These are phyloP conservation scores for Marvania coccoides DNA, from an alignment of 139 green algal species.

Conservation along the genomic window DNA sequence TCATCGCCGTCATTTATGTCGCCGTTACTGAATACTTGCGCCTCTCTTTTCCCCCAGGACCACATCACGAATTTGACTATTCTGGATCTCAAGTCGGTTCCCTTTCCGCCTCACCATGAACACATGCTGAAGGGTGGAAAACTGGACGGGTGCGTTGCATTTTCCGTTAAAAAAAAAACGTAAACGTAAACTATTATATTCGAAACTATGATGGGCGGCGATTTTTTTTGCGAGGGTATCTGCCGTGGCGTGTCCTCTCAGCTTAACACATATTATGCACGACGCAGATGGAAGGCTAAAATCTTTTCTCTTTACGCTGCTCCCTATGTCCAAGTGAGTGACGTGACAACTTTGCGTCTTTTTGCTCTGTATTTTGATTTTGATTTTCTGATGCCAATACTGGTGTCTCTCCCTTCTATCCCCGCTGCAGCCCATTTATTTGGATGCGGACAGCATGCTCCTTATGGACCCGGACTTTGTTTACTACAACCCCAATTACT, in stretches of 20 bases:
- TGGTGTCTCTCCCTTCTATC: background rate
- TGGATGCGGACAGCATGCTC: background rate
- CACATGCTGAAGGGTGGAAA: background rate
- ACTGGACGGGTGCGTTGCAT: no score
- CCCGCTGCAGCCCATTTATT: background rate
- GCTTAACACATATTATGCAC: background rate
- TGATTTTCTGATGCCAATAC: no score
- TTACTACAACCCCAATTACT: no score
- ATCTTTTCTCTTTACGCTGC: background rate
- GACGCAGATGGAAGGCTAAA: background rate
- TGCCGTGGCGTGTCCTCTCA: background rate
- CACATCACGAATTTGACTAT: no score
- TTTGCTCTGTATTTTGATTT: no score
- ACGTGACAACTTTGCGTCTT: background rate
- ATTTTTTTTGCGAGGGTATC: background rate
- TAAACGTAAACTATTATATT: background rate
- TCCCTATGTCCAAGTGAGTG: background rate
- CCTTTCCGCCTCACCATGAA: background rate
- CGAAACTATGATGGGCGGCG: background rate
- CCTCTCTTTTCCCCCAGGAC: no score
- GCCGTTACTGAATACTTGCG: no score
- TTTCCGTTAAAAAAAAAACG: no score
- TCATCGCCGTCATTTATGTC: no score
- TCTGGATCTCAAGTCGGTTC: background rate
- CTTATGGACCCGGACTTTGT: background rate